Evolutionary conservation across 179 eudicot species (phyloP).

Genomic region (Drosera spatulata): DNA sequence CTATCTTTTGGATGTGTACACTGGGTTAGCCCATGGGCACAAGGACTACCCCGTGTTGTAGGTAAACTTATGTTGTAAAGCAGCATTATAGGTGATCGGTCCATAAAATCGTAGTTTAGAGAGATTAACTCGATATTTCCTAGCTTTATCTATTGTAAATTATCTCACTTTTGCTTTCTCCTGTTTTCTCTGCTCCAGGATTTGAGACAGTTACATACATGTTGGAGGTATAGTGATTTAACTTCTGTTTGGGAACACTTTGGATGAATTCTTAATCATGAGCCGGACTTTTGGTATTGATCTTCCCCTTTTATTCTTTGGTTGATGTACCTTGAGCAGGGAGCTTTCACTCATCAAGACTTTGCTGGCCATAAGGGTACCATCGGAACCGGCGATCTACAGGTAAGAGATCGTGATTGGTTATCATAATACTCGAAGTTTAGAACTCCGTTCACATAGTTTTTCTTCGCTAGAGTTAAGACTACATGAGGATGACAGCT

Average conservation of each 20-base stretch:
- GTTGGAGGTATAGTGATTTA: constrained; percentile 48
- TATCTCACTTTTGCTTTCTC: not conserved
- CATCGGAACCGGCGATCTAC: constrained; percentile 75
- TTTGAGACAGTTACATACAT: constrained; percentile 94
- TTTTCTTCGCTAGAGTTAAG: too few relatives aligned
- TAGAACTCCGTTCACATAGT: too few relatives aligned
- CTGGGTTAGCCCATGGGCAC: too few relatives aligned
- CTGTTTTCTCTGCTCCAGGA: constrained; percentile 28
- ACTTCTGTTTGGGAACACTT: not conserved
- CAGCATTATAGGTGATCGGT: too few relatives aligned
- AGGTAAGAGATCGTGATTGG: constrained; percentile 26
- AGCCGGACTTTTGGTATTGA: not conserved
- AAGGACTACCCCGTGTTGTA: too few relatives aligned
- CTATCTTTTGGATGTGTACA: too few relatives aligned
- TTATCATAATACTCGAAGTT: not conserved
- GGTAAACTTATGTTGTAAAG: too few relatives aligned
- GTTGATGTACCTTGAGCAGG: constrained; percentile 33
- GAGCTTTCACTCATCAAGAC: constrained; percentile 88
- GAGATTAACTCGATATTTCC: not conserved
- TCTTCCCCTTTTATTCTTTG: not conserved
- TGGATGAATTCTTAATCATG: too few relatives aligned
- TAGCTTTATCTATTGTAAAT: not conserved
- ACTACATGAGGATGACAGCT: not conserved
- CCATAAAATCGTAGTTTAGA: too few relatives aligned
- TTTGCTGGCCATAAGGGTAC: constrained; percentile 85